A percentile compares a stretch with the other conserved stretches of the same genome.
Conservation (phyloP, 208 protist species). For the Leishmania gerbilli region DNA sequence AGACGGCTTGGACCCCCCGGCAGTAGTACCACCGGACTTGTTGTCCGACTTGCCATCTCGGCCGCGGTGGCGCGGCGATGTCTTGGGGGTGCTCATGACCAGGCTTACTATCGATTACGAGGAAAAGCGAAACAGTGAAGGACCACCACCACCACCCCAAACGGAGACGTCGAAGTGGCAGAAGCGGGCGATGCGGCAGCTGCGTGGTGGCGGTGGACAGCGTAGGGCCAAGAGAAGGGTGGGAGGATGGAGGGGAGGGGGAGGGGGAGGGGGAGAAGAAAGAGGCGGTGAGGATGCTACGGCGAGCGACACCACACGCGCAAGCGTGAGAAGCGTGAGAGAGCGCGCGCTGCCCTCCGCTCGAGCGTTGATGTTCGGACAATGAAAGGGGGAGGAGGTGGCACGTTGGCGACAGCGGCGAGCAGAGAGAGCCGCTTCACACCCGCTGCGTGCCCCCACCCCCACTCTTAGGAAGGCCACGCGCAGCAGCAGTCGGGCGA, state of each 20-base stretch:
- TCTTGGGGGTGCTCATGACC: conserved; percentile 7
- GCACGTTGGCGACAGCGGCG: not conserved
- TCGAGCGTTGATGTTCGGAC: not conserved
- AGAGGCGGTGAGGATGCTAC: not conserved
- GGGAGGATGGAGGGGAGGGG: no score
- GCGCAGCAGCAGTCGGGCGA: not conserved
- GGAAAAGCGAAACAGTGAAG: not conserved
- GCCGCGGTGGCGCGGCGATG: not conserved
- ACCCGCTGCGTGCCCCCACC: not conserved
- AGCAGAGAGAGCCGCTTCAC: not conserved
- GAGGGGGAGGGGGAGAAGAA: not conserved
- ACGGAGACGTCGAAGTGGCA: not conserved
- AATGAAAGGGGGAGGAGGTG: not conserved
- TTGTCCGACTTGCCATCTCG: not conserved
- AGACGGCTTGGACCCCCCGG: not conserved
- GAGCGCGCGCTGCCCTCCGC: not conserved
- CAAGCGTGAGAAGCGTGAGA: no score
- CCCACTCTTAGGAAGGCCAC: not conserved
- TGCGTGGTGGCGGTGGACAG: not conserved
- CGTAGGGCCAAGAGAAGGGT: not conserved
- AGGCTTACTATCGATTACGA: not conserved
- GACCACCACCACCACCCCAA: not conserved
- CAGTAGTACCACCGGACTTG: not conserved
- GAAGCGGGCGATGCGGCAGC: not conserved
- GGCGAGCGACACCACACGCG: not conserved